Conservation (phyloP, 371 early-diverging fungal genomes). For the Homolaphlyctis polyrhiza region DNA sequence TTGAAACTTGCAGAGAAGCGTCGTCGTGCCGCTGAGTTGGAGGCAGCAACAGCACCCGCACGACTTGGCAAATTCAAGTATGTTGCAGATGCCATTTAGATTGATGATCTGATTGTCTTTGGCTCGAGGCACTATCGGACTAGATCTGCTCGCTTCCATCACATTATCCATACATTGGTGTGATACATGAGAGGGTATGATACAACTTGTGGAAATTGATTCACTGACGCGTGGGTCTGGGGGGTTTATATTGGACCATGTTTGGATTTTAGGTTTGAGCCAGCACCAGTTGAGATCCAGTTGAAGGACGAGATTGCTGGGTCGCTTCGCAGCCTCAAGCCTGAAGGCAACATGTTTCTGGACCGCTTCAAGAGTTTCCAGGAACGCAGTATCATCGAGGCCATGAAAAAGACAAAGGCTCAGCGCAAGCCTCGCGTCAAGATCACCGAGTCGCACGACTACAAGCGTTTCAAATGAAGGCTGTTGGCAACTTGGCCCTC, state of each 20-base stretch:
- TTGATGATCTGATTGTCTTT: no score
- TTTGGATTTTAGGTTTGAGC: no score
- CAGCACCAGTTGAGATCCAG: slow-evolving; percentile 46
- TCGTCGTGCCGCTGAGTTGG: slow-evolving; percentile 34
- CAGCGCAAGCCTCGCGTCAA: slow-evolving; percentile 28
- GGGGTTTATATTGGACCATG: no score
- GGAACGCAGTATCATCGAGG: slow-evolving; percentile 83
- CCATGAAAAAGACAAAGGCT: slow-evolving; percentile 49
- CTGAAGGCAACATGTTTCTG: slow-evolving; percentile 79
- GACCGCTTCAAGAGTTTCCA: slow-evolving; percentile 80
- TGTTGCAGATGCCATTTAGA: no score
- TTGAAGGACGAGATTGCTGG: slow-evolving; percentile 57
- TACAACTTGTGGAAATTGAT: no score
- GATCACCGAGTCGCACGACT: slow-evolving; percentile 40
- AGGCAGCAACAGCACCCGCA: not conserved
- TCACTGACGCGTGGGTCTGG: no score
- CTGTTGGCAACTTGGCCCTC: not conserved
- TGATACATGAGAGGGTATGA: no score
- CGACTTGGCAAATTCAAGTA: not conserved
- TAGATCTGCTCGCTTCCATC: no score
- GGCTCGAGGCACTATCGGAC: no score
- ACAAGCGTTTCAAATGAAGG: slow-evolving; percentile 38
- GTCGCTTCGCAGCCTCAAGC: slow-evolving; percentile 55
- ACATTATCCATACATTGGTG: no score
- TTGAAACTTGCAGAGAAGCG: slow-evolving; percentile 38